Evolutionary conservation across 768 basidiomycete genomes (phyloP), one percentile per base, ranked within the genome.

Genomic region (Tylopilus felleus): DNA sequence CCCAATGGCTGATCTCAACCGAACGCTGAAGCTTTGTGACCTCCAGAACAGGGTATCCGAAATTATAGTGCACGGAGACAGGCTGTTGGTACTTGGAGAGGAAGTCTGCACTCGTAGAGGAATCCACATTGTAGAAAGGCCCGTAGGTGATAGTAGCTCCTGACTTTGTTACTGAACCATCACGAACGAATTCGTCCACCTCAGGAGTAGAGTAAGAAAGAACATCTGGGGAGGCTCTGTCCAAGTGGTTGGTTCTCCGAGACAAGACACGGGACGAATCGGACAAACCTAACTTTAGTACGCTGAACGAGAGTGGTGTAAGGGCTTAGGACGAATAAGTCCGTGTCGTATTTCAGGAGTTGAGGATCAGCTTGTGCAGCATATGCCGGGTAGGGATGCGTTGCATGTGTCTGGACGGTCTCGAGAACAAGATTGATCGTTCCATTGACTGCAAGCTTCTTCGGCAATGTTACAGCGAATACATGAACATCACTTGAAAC

Each of bases 1-100:
- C 95, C 97, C 96, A 98, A 67, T 98, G 96, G 59, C 93, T 96
- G 59, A 99, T 85, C 73, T 99, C 96, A 2, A 86, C 93, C 0
- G 79, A 64, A 46, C 97, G 85, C 55, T 82, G 79, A 29, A 97
- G 80, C 40, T 77, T 84, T 29, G 75, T 78, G 48, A 98, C 74
- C 59, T 92, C 84, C 22, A 94, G 67, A 40, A 97, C 82, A 0
- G 96, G 92, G 55, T 85, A 77, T n/a, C 86, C 89, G 53, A 87
- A 86, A 60, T 78, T 75, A 73, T 93, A 98, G 66, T 96, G 93
- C 3, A 97, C 75, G 13, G 73, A 72, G 58, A 95, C 67, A 27
- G 75, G 75, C 60, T 86, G 80, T 64, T 95, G 91, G 62, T 82
- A 71, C 41, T 76, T 70, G 53, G 77, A 69, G 43, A 85, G 69